Evolutionary conservation across 768 basidiomycete genomes (phyloP).

Genomic region (Cystofilobasidium ferigula): DNA sequence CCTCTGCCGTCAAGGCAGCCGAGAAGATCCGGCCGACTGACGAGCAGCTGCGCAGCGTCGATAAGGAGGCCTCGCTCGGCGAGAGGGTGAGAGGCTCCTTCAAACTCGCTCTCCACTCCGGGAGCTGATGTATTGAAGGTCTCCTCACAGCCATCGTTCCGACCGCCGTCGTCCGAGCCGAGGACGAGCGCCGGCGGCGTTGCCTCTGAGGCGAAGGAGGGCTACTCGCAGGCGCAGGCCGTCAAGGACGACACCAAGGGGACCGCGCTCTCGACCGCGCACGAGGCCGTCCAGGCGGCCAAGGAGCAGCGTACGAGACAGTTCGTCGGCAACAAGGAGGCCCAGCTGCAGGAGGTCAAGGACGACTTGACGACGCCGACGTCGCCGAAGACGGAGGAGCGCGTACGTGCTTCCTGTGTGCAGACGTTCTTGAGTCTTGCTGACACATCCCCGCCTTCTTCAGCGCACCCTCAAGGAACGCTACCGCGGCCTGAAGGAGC

Average conservation of each 20-base stretch:
- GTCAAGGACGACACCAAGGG: neutral
- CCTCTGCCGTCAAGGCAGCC: constrained; percentile 47
- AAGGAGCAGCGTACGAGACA: neutral
- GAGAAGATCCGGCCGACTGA: constrained; percentile 54
- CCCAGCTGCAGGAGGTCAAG: neutral
- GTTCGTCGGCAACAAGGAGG: neutral
- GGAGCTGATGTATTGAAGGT: too few species aligned
- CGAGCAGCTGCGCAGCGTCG: constrained; percentile 46
- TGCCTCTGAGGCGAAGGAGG: neutral
- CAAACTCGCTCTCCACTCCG: too few species aligned
- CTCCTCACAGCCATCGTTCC: too few species aligned
- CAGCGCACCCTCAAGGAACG: constrained; percentile 35
- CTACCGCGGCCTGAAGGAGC: constrained; percentile 44
- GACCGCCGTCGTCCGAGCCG: neutral
- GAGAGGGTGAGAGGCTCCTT: too few species aligned
- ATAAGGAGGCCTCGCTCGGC: constrained; percentile 57
- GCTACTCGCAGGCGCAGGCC: neutral
- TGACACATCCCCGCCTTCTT: too few species aligned
- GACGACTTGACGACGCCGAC: neutral
- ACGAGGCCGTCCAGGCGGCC: neutral
- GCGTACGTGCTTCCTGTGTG: too few species aligned
- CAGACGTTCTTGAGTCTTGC: neutral
- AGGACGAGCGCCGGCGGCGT: neutral
- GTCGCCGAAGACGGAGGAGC: neutral
- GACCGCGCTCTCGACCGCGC: neutral